phyloP scores from a whole-genome alignment of 768 basidiomycete genomes.

The Polyporus arcularius region DNA sequence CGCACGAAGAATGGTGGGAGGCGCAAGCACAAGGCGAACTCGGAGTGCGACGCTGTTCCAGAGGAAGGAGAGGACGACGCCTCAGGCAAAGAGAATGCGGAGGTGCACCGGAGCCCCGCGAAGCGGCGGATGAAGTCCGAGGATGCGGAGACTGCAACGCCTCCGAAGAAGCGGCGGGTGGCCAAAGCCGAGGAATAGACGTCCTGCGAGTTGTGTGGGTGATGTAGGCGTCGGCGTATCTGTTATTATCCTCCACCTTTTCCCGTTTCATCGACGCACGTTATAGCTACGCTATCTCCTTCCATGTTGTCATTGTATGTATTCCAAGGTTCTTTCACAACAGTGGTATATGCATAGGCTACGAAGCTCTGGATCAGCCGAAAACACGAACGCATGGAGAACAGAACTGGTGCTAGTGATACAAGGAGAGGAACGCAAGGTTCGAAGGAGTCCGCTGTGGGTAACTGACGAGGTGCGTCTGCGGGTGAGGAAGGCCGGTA shows the following conservation, averaged over 20 bases:
- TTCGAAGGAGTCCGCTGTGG: background rate
- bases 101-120: background rate
- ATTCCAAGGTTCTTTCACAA: background rate
- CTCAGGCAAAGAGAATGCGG: slow-evolving; percentile 13
- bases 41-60: background rate
- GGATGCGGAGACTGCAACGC: slow-evolving; percentile 26
- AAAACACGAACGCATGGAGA: background rate
- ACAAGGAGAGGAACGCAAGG: slow-evolving; percentile 6
- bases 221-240: background rate
- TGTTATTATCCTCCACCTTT: background rate
- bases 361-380: background rate
- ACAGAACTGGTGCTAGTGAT: slow-evolving; percentile 7
- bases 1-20: background rate
- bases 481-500: background rate
- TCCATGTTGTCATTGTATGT: background rate
- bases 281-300: background rate
- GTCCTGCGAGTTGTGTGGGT: background rate
- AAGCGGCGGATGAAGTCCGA: slow-evolving; percentile 8
- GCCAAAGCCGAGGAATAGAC: slow-evolving; percentile 7
- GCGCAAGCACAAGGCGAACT: slow-evolving; percentile 6
- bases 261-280: background rate
- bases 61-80: slow-evolving; percentile 7
- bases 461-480: background rate
- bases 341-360: background rate
- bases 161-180: slow-evolving; percentile 39